Evolutionary conservation across 2,329 filamentous ascomycete genomes (phyloP), one percentile per base, ranked within the genome.

Genomic region (Diaporthe nobilis): DNA sequence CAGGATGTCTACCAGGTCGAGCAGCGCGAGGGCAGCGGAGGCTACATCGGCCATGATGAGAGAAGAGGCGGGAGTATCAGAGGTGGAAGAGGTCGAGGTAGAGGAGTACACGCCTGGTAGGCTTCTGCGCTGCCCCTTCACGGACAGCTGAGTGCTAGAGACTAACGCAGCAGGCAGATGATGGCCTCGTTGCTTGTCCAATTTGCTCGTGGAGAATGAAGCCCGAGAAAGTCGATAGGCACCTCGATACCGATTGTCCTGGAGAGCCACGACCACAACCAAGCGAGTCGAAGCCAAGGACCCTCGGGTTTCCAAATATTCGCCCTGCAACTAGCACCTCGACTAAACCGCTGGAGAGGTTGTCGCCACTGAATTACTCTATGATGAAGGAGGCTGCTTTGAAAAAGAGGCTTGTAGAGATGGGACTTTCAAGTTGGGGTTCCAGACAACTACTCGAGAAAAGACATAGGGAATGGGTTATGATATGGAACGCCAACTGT

Each of bases 401-500:
- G 71, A 91, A 92, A 67, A 97, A 94, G 81, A 98, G 98, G 84
- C 86, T 99, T 57, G 83, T 87, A 25, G 95, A 98, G 3, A 87
- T 97, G 1, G 95, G 96, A 1, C 92, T 98, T 74, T 93, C 95
- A 0, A 90, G 88, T 13, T 88, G 86, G 76, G 97, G 97, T 0
- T 84, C 89, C 0, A 93, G 93, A 61, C 86, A 89, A 61, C 87
- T 96, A 1, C 87, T 98, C 72, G 93, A 96, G 82, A 90, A 89
- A 78, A 91, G 97, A 25, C 96, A 98, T 81, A 94, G 91, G 34
- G 97, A 99, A 84, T 99, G 96, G 96, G 89, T 97, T 71, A 98
- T 97, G 51, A 86, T 99, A 25, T 98, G 95, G 94, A 99, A 99
- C 83, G 94, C 97, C 15, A 99, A 99, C 82, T 98, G 95, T 84